Base-by-base conservation (phyloP, 352 stramenopile species). In the Phytopythium montanum region DNA sequence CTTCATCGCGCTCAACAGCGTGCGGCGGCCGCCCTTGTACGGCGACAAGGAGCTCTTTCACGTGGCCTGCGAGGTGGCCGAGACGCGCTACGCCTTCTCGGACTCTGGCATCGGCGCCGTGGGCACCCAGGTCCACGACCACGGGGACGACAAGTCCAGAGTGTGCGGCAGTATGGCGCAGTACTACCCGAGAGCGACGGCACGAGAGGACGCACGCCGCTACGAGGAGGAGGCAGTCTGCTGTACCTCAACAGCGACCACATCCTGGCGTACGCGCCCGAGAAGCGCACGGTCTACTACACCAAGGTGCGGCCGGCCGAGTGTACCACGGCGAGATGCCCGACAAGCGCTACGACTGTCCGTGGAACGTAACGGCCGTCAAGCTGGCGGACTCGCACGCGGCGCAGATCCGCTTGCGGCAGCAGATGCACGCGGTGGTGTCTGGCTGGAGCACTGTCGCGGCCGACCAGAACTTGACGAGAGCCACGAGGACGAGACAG, bases 11-110 rank as follows among this genome's bases (percentile, higher is more conserved):
- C 51, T 70, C 14, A 83, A 85, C 54, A 59, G 54, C 25, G 61
- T 80, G n/a, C 41, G 54, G 0, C 42, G 66, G 5, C 76, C 76
- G 19, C 73, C 73, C 9, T 86, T 72, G 25, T 89, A 90, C 51
- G 77, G 81, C 3, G 83, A 91, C 53, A 93, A 93, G 58, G 81
- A 93, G 50, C 64, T 90, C n/a, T 93, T 88, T 59, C 90, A 89
- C 58, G 46, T 89, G 13, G 81, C 83, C 0, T 81, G 64, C 39
- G 83, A 93, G 44, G 62, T 93, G 3, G 78, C 83, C 0, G 81
- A 93, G 60, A 84, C 81, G 5, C 29, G 9, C 5, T 34, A 34
- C 29, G 29, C 29, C 29, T 34, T 34, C 29, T 34, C 29, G 29
- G 71, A 90, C 49, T 87, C 76, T 54, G 81, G 70, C 18, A 76